Percentiles rank a stretch among this genome's conserved stretches.
These are phyloP conservation scores for Hemerocallis citrina DNA, from an alignment of 106 monocot genomes.

Conservation along the genomic window DNA sequence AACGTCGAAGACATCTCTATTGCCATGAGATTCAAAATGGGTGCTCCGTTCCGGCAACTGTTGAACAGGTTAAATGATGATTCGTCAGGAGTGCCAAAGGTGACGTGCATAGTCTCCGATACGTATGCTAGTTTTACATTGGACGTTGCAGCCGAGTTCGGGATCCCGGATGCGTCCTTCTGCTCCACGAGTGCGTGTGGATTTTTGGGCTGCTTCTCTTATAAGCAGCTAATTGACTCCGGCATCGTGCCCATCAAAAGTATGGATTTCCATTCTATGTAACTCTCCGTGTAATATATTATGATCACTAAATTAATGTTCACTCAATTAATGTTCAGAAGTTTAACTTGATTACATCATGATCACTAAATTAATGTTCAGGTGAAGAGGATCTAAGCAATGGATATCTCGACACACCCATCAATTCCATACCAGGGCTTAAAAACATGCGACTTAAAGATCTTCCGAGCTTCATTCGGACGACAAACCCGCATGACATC, in stretches of 20 bases:
- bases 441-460: slow-evolving; percentile 32
- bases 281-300: no score
- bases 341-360: background rate
- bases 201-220: slow-evolving; percentile 8
- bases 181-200: slow-evolving; percentile 21
- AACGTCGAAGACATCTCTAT: background rate
- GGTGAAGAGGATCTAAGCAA: slow-evolving; percentile 22
- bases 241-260: slow-evolving; percentile 12
- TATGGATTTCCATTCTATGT: no score
- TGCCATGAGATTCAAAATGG: background rate
- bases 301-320: no score
- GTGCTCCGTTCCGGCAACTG: background rate
- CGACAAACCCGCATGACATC: slow-evolving; percentile 20
- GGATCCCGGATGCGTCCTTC: slow-evolving; percentile 9
- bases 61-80: background rate
- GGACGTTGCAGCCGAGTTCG: slow-evolving; percentile 4
- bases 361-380: slow-evolving; percentile 3
- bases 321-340: no score
- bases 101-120: slow-evolving; percentile 17
- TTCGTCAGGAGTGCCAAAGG: background rate
- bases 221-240: background rate
- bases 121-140: slow-evolving; percentile 18
- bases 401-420: slow-evolving; percentile 32
- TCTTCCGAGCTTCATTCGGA: slow-evolving; percentile 34
- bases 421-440: slow-evolving; percentile 39